Conservation (phyloP, 176 grass and related monocot genomes). For the Elaeis guineensis region DNA sequence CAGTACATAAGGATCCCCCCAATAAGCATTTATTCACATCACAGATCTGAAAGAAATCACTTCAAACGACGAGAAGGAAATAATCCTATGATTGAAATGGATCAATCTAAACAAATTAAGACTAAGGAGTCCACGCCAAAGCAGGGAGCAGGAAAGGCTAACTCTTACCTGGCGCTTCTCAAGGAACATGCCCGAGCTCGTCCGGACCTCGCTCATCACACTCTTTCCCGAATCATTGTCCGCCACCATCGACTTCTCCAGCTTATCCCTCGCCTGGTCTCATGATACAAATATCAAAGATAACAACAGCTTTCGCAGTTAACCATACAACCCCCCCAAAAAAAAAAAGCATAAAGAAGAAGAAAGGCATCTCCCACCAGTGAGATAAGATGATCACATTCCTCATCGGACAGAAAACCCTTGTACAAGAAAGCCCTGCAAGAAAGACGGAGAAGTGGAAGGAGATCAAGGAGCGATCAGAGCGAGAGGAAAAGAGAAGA, state of each 20-base stretch:
- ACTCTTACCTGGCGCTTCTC: background rate
- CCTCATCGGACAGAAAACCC: conserved; percentile 64
- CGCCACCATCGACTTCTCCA: conserved; percentile 12
- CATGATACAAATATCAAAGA: background rate
- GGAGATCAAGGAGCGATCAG: background rate
- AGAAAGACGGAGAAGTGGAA: too few relatives aligned
- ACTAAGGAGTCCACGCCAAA: too few relatives aligned
- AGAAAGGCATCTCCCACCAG: conserved; percentile 32
- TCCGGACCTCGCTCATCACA: conserved; percentile 5
- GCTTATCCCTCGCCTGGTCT: conserved; percentile 8
- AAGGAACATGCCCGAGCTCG: conserved; percentile 12
- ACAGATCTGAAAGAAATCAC: too few relatives aligned
- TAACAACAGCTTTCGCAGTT: background rate
- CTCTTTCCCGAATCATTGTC: background rate
- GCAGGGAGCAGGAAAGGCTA: too few relatives aligned
- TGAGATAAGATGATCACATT: conserved; percentile 70
- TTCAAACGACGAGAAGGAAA: too few relatives aligned
- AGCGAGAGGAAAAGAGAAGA: background rate
- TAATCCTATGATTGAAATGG: too few relatives aligned
- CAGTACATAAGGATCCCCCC: too few relatives aligned
- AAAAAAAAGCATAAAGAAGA: background rate
- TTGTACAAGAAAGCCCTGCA: conserved; percentile 69
- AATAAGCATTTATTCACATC: too few relatives aligned
- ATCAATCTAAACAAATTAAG: too few relatives aligned
- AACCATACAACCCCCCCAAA: background rate